Evolutionary conservation across 371 early-diverging fungal species (phyloP), one percentile per base, ranked within the genome.

Genomic region (Haplosporangium sp.): DNA sequence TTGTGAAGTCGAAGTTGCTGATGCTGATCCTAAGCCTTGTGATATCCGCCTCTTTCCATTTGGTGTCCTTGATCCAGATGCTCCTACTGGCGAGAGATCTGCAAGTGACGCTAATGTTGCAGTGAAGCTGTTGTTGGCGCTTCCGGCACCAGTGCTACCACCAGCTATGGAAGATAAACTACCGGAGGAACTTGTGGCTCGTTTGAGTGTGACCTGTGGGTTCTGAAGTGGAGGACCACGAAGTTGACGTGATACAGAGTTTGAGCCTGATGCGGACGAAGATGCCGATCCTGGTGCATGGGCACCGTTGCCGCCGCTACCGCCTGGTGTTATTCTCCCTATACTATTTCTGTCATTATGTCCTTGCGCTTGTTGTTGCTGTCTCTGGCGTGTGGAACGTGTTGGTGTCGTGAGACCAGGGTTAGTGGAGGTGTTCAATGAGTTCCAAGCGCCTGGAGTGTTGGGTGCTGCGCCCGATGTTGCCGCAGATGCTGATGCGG

Each of bases 1-100:
- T 4, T 29, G 29, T 29, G 29, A 29, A 29, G 29, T 58, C 0
- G 69, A 21, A 40, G 65, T 21, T 4, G 58, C 23, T 6, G 62
- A 51, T 11, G 16, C 46, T 46, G 11, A 12, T 11, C 46, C 46
- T 10, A n/a, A 5, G n/a, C 46, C 11, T 41, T 65, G 61, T 43
- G 68, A 40, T 64, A 23, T 64, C 53, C 62, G 47, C 42, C 46
- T 18, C 9, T 50, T 21, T 2, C 20, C 54, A 38, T 64, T 72
- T 0, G 66, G 66, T 11, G 72, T 72, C 47, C 67, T 38, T 9
- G 64, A 38, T 59, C 74, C 74, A 11, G 68, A 41, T 37, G 59
- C 65, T 37, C 62, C 62, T 2, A 59, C 64, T 18, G 74, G 68
- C n/a, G 74, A 73, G 14, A 73, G 59, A 3, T 73, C 74, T 18